Percentiles rank a stretch among this genome's conserved stretches.
Evolutionary conservation across 257 asterid species (phyloP).

Genomic region (Rubia yunnanensis): DNA sequence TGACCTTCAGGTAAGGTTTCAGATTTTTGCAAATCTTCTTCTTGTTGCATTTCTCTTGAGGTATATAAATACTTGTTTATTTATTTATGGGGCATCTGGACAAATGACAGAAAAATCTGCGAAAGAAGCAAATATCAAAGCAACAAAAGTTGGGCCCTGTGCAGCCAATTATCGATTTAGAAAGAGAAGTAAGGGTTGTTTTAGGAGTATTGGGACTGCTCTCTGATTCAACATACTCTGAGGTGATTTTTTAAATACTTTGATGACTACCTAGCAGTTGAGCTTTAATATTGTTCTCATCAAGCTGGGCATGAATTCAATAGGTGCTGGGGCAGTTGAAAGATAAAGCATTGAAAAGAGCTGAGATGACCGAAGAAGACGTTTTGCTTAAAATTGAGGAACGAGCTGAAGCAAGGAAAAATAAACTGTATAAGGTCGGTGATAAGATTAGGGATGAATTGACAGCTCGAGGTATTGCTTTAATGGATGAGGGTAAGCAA

Average conservation of each 20-base stretch:
- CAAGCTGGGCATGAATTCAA: neutral
- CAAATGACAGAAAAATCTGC: constrained; percentile 25
- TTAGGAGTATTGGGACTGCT: constrained; percentile 36
- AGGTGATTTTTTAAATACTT: constrained; percentile 21
- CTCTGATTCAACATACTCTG: constrained; percentile 23
- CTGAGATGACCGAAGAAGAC: neutral
- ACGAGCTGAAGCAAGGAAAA: neutral
- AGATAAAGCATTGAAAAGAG: neutral
- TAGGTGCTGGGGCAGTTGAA: constrained; percentile 1
- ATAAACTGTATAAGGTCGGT: neutral
- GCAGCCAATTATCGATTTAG: constrained; percentile 26
- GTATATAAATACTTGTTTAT: neutral
- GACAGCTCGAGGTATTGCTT: neutral
- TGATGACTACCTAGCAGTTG: neutral
- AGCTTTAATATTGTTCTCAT: neutral
- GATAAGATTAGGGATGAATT: neutral
- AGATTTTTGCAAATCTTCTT: neutral
- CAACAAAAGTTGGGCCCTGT: constrained; percentile 15
- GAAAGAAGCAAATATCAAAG: constrained; percentile 18
- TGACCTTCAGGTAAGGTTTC: constrained; percentile 45
- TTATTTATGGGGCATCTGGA: neutral
- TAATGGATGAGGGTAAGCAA: neutral
- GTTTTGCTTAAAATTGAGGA: neutral
- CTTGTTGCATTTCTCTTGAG: neutral
- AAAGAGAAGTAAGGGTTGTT: constrained; percentile 25